Evolutionary conservation across 495 filamentous ascomycete species (phyloP).

Genomic region (Neurospora sp.): DNA sequence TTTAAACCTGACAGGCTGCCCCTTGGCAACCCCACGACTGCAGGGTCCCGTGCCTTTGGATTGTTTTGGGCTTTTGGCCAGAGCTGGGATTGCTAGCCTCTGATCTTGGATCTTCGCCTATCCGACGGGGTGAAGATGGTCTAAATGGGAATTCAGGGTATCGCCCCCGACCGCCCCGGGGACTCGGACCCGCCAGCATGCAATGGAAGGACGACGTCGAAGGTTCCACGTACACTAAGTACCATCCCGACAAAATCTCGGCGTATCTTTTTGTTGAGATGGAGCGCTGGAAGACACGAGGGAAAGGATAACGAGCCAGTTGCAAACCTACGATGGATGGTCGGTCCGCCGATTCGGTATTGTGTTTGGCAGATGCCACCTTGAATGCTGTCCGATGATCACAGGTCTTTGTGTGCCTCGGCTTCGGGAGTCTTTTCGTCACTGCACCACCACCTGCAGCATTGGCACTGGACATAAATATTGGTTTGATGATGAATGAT

Average conservation of each 20-base stretch:
- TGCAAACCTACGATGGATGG: neutral
- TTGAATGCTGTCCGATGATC: neutral
- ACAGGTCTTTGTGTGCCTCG: neutral
- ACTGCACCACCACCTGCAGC: neutral
- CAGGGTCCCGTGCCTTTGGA: neutral
- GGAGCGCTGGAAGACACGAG: neutral
- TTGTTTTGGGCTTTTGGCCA: neutral
- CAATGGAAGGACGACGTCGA: neutral
- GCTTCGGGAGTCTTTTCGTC: neutral
- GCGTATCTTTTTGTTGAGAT: neutral
- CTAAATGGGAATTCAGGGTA: neutral
- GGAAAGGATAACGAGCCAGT: neutral
- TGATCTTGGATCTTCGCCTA: neutral
- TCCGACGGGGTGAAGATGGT: neutral
- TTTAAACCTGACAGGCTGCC: neutral
- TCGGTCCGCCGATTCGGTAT: neutral
- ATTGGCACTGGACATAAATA: neutral
- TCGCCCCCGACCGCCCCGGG: neutral
- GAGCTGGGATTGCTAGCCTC: neutral
- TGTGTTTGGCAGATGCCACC: neutral
- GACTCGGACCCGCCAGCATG: neutral
- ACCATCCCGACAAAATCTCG: neutral
- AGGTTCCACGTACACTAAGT: neutral
- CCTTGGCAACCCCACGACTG: neutral
- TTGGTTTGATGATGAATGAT: neutral